phyloP scores from a whole-genome alignment of 371 early-diverging fungal species.

The Phascolomyces articulosus region DNA sequence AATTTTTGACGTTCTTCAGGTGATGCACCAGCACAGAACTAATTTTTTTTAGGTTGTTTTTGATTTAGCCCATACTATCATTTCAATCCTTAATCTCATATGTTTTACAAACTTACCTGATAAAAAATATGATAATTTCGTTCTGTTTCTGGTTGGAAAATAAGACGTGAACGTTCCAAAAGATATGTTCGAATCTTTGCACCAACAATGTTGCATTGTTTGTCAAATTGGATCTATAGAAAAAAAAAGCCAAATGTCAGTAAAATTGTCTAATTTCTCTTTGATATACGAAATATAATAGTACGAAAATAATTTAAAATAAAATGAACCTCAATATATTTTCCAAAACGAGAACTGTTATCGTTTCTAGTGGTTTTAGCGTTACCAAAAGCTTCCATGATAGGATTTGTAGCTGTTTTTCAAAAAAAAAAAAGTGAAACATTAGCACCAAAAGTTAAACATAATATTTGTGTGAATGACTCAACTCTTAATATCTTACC shows the following conservation, averaged over 20 bases:
- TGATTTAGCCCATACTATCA: too few species aligned
- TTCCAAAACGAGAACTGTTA: slow-evolving; percentile 98
- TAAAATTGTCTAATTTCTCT: too few species aligned
- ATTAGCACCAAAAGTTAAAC: background rate
- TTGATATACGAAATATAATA: too few species aligned
- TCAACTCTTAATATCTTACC: slow-evolving; percentile 27
- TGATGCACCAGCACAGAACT: slow-evolving; percentile 88
- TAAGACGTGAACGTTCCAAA: slow-evolving; percentile 95
- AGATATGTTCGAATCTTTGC: slow-evolving; percentile 97
- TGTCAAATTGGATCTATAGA: slow-evolving; percentile 75
- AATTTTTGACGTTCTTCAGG: slow-evolving; percentile 77
- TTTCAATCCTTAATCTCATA: too few species aligned
- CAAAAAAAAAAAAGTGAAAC: background rate
- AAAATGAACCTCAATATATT: slow-evolving; percentile 86
- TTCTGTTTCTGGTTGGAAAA: slow-evolving; percentile 93
- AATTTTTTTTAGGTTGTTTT: too few species aligned
- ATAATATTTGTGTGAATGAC: too few species aligned
- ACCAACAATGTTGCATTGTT: slow-evolving; percentile 85
- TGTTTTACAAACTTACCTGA: slow-evolving; percentile 67
- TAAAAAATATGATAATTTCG: slow-evolving; percentile 99
- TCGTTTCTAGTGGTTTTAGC: slow-evolving; percentile 99
- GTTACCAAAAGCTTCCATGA: slow-evolving; percentile 99
- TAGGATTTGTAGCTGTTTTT: slow-evolving; percentile 89
- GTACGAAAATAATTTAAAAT: too few species aligned
- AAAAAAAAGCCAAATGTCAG: background rate